A percentile compares a stretch with the other conserved stretches of the same genome.
These are phyloP conservation scores for Silene uniflora DNA, from an alignment of 148 eudicot genomes.

Conservation along the genomic window DNA sequence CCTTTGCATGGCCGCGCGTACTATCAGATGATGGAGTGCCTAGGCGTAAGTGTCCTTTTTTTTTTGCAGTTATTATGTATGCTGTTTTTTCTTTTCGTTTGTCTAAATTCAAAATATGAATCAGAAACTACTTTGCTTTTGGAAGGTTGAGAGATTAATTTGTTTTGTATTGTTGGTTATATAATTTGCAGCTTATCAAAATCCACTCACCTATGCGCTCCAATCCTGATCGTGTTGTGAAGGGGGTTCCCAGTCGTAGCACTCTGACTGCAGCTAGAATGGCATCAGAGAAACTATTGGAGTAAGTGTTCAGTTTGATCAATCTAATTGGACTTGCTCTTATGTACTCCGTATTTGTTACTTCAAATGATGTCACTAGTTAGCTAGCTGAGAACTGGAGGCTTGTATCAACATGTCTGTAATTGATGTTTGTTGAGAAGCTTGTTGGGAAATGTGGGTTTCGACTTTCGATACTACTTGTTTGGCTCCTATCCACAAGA, in stretches of 20 bases:
- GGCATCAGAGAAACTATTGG: conserved; percentile 73
- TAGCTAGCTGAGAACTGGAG: no score
- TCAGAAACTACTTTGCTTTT: not conserved
- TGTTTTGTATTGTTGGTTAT: conserved; percentile 13
- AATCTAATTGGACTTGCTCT: no score
- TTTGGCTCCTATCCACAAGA: no score
- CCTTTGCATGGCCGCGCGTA: conserved; percentile 98
- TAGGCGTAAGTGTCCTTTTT: conserved; percentile 63
- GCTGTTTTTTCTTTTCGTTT: not conserved
- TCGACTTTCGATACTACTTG: no score
- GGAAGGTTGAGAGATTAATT: not conserved
- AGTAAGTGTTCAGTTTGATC: conserved; percentile 35
- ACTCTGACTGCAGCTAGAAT: conserved; percentile 65
- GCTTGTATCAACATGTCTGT: no score
- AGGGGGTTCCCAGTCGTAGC: conserved; percentile 67
- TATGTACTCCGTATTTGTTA: no score
- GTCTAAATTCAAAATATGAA: not conserved
- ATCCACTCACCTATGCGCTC: conserved; percentile 97
- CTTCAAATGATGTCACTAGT: no score
- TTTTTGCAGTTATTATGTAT: not conserved
- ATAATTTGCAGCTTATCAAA: conserved; percentile 59
- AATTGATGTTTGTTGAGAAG: no score
- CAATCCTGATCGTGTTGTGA: conserved; percentile 78
- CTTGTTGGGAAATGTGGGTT: no score
- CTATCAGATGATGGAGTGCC: conserved; percentile 99